Conservation (phyloP, 1,139 yeast genomes). For the Blastobotrys buckinghamii region DNA sequence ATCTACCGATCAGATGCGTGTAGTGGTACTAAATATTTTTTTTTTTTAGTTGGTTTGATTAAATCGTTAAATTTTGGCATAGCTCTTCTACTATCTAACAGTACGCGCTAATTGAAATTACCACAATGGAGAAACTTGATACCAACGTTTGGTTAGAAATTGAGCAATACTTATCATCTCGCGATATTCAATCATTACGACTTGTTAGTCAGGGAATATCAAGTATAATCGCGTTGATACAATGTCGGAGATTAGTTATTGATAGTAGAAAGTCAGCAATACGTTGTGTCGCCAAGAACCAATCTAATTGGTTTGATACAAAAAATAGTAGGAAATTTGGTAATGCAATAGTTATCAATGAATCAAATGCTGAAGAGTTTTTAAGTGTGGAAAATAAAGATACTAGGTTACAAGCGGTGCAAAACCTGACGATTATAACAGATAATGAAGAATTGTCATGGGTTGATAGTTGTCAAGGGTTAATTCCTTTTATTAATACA, state of each 20-base stretch:
- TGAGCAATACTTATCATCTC: neutral
- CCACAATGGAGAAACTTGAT: neutral
- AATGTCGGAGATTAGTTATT: neutral
- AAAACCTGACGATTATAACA: neutral
- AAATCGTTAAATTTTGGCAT: too few relatives aligned
- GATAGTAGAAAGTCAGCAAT: neutral
- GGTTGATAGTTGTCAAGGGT: neutral
- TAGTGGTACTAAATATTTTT: too few relatives aligned
- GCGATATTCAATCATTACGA: neutral
- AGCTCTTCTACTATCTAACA: too few relatives aligned
- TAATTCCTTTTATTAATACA: neutral
- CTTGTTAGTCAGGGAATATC: neutral
- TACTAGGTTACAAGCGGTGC: constrained; percentile 1
- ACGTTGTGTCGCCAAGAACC: neutral
- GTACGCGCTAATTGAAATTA: too few relatives aligned
- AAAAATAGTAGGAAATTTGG: neutral
- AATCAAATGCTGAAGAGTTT: neutral
- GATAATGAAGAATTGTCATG: neutral
- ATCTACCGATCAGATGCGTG: too few relatives aligned
- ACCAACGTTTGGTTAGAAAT: neutral
- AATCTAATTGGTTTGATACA: neutral
- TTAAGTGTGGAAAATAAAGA: neutral
- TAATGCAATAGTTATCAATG: neutral
- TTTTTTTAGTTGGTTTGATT: too few relatives aligned
- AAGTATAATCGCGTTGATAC: neutral